Conservation (phyloP, 208 protist genomes). For the Jaenimonas drosophilae region DNA sequence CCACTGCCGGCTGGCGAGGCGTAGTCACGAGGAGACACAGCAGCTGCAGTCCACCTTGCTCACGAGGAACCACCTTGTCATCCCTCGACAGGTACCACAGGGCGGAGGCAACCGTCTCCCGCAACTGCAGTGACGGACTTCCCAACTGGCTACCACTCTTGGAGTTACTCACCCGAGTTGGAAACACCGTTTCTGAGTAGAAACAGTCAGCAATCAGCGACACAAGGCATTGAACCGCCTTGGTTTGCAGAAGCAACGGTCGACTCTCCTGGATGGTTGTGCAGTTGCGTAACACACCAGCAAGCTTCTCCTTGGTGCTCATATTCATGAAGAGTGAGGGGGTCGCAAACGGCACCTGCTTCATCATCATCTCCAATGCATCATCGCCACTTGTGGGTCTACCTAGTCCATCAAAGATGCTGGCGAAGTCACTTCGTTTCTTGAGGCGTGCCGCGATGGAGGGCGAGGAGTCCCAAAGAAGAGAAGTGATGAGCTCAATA, state of each 20-base stretch:
- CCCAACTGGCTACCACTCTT: conserved; percentile 31
- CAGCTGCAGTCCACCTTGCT: conserved; percentile 71
- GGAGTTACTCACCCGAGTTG: conserved; percentile 11
- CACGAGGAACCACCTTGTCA: conserved; percentile 72
- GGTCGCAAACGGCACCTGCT: conserved; percentile 16
- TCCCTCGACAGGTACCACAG: conserved; percentile 85
- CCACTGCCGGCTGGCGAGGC: conserved; percentile 48
- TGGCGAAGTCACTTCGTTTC: too few relatives aligned
- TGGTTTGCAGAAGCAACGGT: conserved; percentile 31
- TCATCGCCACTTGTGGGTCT: too few relatives aligned
- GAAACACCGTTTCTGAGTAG: conserved; percentile 21
- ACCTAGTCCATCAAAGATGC: too few relatives aligned
- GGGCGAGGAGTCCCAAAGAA: conserved; percentile 53
- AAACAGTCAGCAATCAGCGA: conserved; percentile 75
- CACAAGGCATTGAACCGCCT: conserved; percentile 56
- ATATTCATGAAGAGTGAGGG: conserved; percentile 32
- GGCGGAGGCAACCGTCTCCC: conserved; percentile 80
- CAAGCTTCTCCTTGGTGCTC: conserved; percentile 74
- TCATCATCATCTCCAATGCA: conserved; percentile 4
- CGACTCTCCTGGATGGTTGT: conserved; percentile 77
- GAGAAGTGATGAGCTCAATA: conserved; percentile 51
- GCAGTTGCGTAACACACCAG: conserved; percentile 86
- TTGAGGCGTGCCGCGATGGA: conserved; percentile 16
- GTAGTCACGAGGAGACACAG: conserved; percentile 70
- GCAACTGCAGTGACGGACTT: conserved; percentile 66